Base-by-base conservation (phyloP, 345 rosid genomes). In the Bruguiera gymnorhiza region DNA sequence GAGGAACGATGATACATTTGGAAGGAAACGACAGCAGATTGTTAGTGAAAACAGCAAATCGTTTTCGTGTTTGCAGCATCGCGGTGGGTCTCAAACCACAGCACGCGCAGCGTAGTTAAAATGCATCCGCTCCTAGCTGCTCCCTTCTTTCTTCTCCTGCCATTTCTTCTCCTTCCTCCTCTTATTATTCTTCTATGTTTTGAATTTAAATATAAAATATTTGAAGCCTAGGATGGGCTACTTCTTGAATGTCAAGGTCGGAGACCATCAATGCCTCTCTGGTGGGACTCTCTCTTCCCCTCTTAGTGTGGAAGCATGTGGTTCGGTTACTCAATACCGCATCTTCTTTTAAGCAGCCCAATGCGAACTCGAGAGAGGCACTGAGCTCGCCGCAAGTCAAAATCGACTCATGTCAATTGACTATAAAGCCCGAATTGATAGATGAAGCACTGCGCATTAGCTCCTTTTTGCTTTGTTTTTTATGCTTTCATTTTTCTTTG, bases 251-350 rank as follows among this genome's bases (percentile, higher is more conserved):
- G 97, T 78, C 88, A 74, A 79, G 65, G 66, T 30, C 84, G 56
- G 84, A 72, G 70, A 68, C 91, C 63, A 86, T 86, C 7, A 92
- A 92, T 77, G 55, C 91, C 58, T 20, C 92, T 90, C 24, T 86
- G 97, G 99, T 92, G 96, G 92, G 85, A 88, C 64, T 76, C 99
- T 2, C 90, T 92, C 86, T 31, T 72, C 88, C 29, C 79, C 90
- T 43, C 89, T 92, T 67, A 70, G 79, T 60, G 89, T 85, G 13
- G 85, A 82, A 81, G 85, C 68, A 9, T 27, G 29, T 93, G 96
- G 97, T 81, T 39, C 15, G 16, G 48, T 39, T 93, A 67, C 84
- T 87, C 34, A 79, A 79, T 51, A 85, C 89, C 1, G 73, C 86
- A n/a, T 73, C 85, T 20, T 70, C 71, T 65, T 93, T 87, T 63